phyloP scores from a whole-genome alignment of 176 grass and related monocot species.

The Urochloa ruziziensis region DNA sequence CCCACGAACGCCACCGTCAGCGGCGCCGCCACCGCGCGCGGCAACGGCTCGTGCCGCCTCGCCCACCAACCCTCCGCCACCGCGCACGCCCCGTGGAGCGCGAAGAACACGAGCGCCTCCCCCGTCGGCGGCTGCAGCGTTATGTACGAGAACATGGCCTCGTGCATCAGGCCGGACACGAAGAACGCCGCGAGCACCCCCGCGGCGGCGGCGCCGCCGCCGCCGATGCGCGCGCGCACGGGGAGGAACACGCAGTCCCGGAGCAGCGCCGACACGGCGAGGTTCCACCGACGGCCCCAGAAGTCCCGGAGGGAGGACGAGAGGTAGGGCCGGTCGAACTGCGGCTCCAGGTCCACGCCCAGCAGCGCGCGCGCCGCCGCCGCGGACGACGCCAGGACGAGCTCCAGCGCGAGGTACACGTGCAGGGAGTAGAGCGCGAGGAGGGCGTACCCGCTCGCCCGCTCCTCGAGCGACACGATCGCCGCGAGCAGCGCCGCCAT shows the following conservation, averaged over 20 bases:
- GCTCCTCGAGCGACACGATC: slow-evolving; percentile 40
- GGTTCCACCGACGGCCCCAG: slow-evolving; percentile 81
- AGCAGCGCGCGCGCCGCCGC: slow-evolving; percentile 26
- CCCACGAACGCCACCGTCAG: slow-evolving; percentile 44
- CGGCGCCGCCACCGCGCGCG: slow-evolving; percentile 8
- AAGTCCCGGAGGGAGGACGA: slow-evolving; percentile 51
- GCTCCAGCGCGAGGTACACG: slow-evolving; percentile 58
- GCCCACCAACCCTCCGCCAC: slow-evolving; percentile 50
- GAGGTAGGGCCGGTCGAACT: slow-evolving; percentile 67
- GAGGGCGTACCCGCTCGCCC: slow-evolving; percentile 30
- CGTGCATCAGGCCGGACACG: slow-evolving; percentile 67
- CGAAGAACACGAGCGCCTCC: slow-evolving; percentile 58
- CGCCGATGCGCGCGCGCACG: slow-evolving; percentile 43
- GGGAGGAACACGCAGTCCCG: slow-evolving; percentile 56
- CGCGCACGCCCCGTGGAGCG: slow-evolving; percentile 57
- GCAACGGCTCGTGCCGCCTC: slow-evolving; percentile 25
- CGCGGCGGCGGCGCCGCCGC: too few relatives aligned
- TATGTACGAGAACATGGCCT: slow-evolving; percentile 66
- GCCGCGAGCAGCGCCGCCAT: slow-evolving; percentile 46
- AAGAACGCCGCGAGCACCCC: slow-evolving; percentile 53
- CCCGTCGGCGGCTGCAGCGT: slow-evolving; percentile 53
- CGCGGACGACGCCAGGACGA: slow-evolving; percentile 40
- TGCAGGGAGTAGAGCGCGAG: slow-evolving; percentile 48
- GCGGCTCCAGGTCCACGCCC: slow-evolving; percentile 54
- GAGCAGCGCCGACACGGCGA: slow-evolving; percentile 57